Conservation (phyloP, 169 alveolate species). For the Plasmodium malariae region DNA sequence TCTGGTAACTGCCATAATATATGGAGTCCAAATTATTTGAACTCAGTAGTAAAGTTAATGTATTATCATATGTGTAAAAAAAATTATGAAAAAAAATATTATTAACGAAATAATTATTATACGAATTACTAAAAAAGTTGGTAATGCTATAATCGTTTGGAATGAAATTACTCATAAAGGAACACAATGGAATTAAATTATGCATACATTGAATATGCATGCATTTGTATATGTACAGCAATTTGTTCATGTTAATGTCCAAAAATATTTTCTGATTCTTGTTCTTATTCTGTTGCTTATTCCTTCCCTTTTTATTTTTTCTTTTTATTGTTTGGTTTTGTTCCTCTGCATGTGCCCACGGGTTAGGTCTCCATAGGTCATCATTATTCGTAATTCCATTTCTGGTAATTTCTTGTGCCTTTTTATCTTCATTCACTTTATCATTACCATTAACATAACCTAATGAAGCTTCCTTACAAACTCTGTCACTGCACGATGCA, state of each 20-base stretch:
- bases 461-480: too few relatives aligned
- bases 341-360: neutral
- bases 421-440: too few relatives aligned
- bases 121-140: slow-evolving; percentile 27
- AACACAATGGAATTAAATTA: slow-evolving; percentile 50
- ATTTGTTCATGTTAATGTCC: slow-evolving; percentile 52
- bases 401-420: too few relatives aligned
- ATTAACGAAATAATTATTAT: slow-evolving; percentile 52
- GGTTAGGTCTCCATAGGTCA: too few relatives aligned
- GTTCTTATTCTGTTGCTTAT: neutral
- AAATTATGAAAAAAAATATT: slow-evolving; percentile 57
- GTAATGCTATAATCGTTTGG: slow-evolving; percentile 65
- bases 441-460: too few relatives aligned
- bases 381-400: too few relatives aligned
- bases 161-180: slow-evolving; percentile 19
- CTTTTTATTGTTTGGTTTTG: neutral
- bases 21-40: slow-evolving; percentile 28
- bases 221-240: slow-evolving; percentile 65
- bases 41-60: slow-evolving; percentile 27
- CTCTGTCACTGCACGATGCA: too few relatives aligned
- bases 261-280: slow-evolving; percentile 25
- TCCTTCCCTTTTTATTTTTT: neutral
- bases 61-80: slow-evolving; percentile 57
- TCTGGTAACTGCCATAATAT: neutral
- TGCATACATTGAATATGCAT: slow-evolving; percentile 77